phyloP scores from a whole-genome alignment of 2,329 filamentous ascomycete genomes.

The Colletotrichum costaricense region DNA sequence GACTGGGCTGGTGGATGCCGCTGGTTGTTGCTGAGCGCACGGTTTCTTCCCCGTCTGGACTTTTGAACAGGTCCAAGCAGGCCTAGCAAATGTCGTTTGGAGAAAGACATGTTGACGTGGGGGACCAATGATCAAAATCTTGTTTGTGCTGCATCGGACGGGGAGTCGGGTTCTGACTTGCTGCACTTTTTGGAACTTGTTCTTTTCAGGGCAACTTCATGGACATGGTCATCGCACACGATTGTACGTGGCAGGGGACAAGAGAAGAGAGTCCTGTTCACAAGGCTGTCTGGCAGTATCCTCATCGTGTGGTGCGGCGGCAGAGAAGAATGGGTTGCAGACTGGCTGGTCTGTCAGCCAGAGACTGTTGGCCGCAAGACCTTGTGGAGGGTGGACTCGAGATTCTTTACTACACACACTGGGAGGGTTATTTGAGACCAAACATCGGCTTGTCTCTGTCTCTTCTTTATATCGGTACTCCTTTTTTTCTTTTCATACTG shows the following conservation, averaged over 20 bases:
- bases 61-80: slow-evolving; percentile 29
- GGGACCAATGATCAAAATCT: slow-evolving; percentile 36
- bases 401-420: slow-evolving; percentile 35
- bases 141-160: slow-evolving; percentile 50
- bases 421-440: slow-evolving; percentile 35
- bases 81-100: slow-evolving; percentile 20
- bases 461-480: slow-evolving; percentile 37
- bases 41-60: slow-evolving; percentile 22
- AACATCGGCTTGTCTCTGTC: slow-evolving; percentile 34
- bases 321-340: slow-evolving; percentile 15
- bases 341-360: slow-evolving; percentile 10
- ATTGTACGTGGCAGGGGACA: slow-evolving; percentile 15
- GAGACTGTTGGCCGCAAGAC: slow-evolving; percentile 29
- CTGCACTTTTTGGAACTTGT: slow-evolving; percentile 34
- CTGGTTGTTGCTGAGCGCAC: slow-evolving; percentile 31
- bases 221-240: slow-evolving; percentile 18
- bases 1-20: slow-evolving; percentile 24
- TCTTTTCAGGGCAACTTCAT: slow-evolving; percentile 34
- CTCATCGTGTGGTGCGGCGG: background rate
- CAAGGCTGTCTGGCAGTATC: background rate
- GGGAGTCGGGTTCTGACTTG: slow-evolving; percentile 52
- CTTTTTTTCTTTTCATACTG: slow-evolving; percentile 29
- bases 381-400: slow-evolving; percentile 34
- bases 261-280: slow-evolving; percentile 4
- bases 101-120: slow-evolving; percentile 29